Percentiles rank a stretch among this genome's conserved stretches.
Conservation (phyloP, 2,329 filamentous ascomycete genomes). For the Neofusicoccum sp. region DNA sequence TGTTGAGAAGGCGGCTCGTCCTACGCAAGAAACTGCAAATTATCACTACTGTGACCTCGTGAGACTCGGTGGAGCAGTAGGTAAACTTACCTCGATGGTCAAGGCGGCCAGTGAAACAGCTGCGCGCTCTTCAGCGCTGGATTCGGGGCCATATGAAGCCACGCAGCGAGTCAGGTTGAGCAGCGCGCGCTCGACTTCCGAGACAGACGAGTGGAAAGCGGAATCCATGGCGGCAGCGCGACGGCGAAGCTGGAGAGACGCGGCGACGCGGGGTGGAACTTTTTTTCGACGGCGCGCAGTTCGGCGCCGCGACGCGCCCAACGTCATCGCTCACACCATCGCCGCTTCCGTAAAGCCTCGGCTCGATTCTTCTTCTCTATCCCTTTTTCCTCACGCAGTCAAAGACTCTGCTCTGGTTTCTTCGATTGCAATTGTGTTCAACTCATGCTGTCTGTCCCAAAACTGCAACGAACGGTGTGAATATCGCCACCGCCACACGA, state of each 20-base stretch:
- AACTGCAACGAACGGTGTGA: too few species aligned
- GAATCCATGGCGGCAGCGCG: slow-evolving; percentile 1
- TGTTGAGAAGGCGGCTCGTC: not conserved
- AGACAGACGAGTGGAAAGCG: not conserved
- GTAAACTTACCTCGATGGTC: slow-evolving; percentile 5
- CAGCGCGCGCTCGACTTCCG: not conserved
- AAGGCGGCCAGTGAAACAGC: not conserved
- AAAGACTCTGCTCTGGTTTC: not conserved
- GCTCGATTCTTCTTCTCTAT: not conserved
- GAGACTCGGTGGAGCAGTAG: not conserved
- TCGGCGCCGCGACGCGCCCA: not conserved
- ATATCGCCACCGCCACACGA: not conserved
- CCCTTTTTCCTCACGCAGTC: not conserved
- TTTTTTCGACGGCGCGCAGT: not conserved
- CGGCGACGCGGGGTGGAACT: slow-evolving; percentile 1
- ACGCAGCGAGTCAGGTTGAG: not conserved
- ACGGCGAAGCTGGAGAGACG: not conserved
- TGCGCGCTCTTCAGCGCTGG: not conserved
- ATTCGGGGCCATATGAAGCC: not conserved
- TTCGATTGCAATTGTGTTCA: not conserved
- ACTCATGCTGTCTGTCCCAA: not conserved
- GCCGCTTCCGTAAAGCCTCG: not conserved
- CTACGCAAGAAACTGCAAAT: slow-evolving; percentile 7
- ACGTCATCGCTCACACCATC: slow-evolving; percentile 7
- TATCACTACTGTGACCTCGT: slow-evolving; percentile 16